phyloP scores from a whole-genome alignment of 2,329 filamentous ascomycete species.

The Colletotrichum graminicola region DNA sequence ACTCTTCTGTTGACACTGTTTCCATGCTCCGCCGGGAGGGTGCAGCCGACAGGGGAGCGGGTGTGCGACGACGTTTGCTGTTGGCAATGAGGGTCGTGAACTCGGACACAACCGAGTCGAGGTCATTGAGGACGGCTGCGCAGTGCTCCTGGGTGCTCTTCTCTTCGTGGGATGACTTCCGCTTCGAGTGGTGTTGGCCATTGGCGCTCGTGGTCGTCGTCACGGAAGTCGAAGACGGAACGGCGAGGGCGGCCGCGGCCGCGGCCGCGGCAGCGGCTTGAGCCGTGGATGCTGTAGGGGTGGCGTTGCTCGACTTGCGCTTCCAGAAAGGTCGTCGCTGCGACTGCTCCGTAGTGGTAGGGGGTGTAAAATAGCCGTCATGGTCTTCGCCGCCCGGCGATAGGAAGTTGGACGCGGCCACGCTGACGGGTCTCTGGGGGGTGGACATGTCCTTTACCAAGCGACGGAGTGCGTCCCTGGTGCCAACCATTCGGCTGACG shows the following conservation, averaged over 20 bases:
- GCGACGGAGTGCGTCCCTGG: constrained; percentile 87
- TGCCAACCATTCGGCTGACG: constrained; percentile 87
- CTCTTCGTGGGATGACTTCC: constrained; percentile 63
- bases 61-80: constrained; percentile 81
- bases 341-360: constrained; percentile 62
- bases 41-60: constrained; percentile 61
- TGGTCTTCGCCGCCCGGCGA: constrained; percentile 59
- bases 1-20: constrained; percentile 85
- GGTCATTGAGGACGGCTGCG: constrained; percentile 82
- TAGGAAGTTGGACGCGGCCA: constrained; percentile 53
- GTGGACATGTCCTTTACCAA: constrained; percentile 87
- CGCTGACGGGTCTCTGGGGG: constrained; percentile 63
- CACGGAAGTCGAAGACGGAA: constrained; percentile 56
- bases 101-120: constrained; percentile 86
- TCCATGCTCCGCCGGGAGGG: constrained; percentile 77
- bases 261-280: constrained; percentile 48
- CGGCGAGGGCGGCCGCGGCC: constrained; percentile 56
- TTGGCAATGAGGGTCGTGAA: constrained; percentile 83
- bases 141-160: constrained; percentile 84
- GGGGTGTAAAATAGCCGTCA: constrained; percentile 66
- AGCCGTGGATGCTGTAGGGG: constrained; percentile 60
- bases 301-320: constrained; percentile 79
- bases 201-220: constrained; percentile 50
- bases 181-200: constrained; percentile 50
- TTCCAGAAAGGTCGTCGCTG: constrained; percentile 84